Conservation (phyloP, 2,329 filamentous ascomycete genomes). For the Penicillium italicum region DNA sequence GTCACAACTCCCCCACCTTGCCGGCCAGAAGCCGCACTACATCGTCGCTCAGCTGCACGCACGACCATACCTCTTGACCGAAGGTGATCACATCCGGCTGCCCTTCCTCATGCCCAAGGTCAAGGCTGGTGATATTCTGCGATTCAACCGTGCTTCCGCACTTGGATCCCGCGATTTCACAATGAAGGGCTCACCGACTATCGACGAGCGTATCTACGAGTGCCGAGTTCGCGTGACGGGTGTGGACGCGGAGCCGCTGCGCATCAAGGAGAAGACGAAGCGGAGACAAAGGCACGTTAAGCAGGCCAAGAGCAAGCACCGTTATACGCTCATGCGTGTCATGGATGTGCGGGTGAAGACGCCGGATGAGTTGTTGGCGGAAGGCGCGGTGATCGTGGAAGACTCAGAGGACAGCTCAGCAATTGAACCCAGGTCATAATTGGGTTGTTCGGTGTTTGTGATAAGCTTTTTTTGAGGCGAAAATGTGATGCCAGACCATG, state of each 20-base stretch:
- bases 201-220: slow-evolving; percentile 80
- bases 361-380: slow-evolving; percentile 51
- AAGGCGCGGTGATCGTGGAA: slow-evolving; percentile 39
- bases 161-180: slow-evolving; percentile 89
- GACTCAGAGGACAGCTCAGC: slow-evolving; percentile 20
- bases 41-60: slow-evolving; percentile 48
- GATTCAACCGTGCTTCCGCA: slow-evolving; percentile 77
- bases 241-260: slow-evolving; percentile 74
- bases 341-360: slow-evolving; percentile 70
- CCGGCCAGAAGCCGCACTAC: slow-evolving; percentile 46
- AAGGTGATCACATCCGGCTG: slow-evolving; percentile 70
- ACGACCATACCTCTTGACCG: slow-evolving; percentile 50
- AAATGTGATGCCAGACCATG: slow-evolving; percentile 1
- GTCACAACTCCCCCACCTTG: slow-evolving; percentile 44
- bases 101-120: slow-evolving; percentile 77
- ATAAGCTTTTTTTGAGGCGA: neutral
- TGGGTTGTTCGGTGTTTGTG: neutral
- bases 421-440: slow-evolving; percentile 25
- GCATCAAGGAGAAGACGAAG: slow-evolving; percentile 78
- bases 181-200: slow-evolving; percentile 72
- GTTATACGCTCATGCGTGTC: slow-evolving; percentile 80
- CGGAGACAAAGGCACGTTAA: slow-evolving; percentile 64
- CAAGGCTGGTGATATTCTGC: slow-evolving; percentile 75
- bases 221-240: slow-evolving; percentile 83
- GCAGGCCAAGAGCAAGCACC: slow-evolving; percentile 82